Conservation (phyloP, 257 asterid genomes). For the Capsicum baccatum region DNA sequence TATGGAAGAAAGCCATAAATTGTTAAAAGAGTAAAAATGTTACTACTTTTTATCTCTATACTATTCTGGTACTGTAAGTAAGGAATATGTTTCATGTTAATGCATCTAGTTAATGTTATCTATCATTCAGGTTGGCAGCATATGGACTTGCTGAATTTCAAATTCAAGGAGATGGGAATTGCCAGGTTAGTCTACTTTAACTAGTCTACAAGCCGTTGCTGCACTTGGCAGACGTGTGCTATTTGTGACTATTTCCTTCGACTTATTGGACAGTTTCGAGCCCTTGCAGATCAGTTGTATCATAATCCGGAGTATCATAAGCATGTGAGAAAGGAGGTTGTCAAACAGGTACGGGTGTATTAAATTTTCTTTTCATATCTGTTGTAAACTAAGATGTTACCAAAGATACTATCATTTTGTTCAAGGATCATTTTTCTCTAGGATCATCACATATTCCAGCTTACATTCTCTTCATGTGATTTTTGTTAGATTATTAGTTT, state of each 20-base stretch:
- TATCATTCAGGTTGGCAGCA: slow-evolving; percentile 62
- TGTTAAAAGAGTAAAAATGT: background rate
- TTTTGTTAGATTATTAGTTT: background rate
- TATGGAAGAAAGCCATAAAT: background rate
- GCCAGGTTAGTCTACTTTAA: slow-evolving; percentile 71
- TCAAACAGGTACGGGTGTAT: slow-evolving; percentile 62
- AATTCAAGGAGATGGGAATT: slow-evolving; percentile 94
- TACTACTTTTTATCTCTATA: background rate
- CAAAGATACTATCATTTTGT: background rate
- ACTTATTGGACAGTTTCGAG: slow-evolving; percentile 55
- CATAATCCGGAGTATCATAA: slow-evolving; percentile 69
- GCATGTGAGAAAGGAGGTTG: slow-evolving; percentile 71
- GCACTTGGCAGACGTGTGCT: slow-evolving; percentile 25
- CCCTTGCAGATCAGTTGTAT: slow-evolving; percentile 78
- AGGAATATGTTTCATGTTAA: background rate
- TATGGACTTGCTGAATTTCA: slow-evolving; percentile 86
- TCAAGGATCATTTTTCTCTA: background rate
- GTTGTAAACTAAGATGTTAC: slow-evolving; percentile 7
- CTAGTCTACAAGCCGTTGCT: slow-evolving; percentile 28
- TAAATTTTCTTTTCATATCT: slow-evolving; percentile 20
- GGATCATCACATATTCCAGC: slow-evolving; percentile 15
- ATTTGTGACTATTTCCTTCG: slow-evolving; percentile 23
- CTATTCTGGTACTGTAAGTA: slow-evolving; percentile 8
- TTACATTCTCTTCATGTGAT: background rate
- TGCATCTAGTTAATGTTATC: background rate